These are phyloP conservation scores for Kwoniella heveanensis DNA, from an alignment of 768 basidiomycete species.

Conservation along the genomic window DNA sequence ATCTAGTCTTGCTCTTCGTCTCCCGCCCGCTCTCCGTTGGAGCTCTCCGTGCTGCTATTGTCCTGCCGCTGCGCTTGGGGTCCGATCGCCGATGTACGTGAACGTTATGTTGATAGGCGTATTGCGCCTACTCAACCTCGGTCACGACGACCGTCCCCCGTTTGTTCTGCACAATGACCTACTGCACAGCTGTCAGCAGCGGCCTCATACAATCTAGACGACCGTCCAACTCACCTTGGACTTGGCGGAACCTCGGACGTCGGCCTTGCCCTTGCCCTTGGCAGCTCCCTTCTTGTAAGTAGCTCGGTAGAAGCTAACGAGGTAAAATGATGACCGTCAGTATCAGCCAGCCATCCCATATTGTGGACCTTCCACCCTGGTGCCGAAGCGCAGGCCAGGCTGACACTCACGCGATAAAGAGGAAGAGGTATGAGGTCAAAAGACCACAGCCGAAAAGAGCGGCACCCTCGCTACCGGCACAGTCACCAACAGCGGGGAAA, in stretches of 20 bases:
- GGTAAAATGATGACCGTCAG: not conserved
- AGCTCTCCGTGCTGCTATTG: too few relatives aligned
- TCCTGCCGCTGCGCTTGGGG: too few relatives aligned
- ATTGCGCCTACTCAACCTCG: conserved; percentile 25
- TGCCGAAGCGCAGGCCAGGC: not conserved
- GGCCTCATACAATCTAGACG: not conserved
- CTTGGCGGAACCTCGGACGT: conserved; percentile 46
- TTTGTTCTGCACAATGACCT: conserved; percentile 35
- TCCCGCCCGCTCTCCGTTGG: too few relatives aligned
- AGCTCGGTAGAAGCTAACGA: conserved; percentile 54
- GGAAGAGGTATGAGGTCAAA: conserved; percentile 83
- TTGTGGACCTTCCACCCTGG: too few relatives aligned
- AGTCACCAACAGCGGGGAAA: conserved; percentile 71
- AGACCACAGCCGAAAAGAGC: conserved; percentile 87
- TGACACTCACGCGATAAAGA: conserved; percentile 73
- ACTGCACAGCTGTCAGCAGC: conserved; percentile 35
- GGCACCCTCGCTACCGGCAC: conserved; percentile 83
- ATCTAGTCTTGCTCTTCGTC: too few relatives aligned
- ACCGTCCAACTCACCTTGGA: conserved; percentile 43
- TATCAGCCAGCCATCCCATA: not conserved
- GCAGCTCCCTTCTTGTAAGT: conserved; percentile 55
- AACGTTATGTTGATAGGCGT: too few relatives aligned
- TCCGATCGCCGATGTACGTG: too few relatives aligned
- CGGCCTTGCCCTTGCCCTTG: conserved; percentile 33
- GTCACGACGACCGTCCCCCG: conserved; percentile 36